phyloP scores from a whole-genome alignment of 2,329 filamentous ascomycete genomes.

The Fusarium chaquense region DNA sequence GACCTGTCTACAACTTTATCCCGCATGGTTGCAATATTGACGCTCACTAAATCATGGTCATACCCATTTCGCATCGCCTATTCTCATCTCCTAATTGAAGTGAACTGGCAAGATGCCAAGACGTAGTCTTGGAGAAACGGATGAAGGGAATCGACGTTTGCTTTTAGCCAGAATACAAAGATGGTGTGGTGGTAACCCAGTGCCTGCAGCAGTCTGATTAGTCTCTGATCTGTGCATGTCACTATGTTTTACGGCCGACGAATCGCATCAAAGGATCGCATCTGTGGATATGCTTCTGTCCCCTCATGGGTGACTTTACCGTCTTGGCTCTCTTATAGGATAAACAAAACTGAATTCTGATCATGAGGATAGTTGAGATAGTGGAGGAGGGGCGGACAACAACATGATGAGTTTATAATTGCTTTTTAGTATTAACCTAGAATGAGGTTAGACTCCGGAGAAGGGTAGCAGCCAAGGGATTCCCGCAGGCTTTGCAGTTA shows the following conservation, averaged over 20 bases:
- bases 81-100: not conserved
- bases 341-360: not conserved
- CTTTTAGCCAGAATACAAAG: slow-evolving; percentile 12
- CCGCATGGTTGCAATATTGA: not conserved
- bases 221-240: not conserved
- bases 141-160: not conserved
- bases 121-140: not conserved
- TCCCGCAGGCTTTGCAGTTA: not conserved
- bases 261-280: not conserved
- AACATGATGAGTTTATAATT: not conserved
- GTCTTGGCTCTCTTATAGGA: not conserved
- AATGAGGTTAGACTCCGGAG: slow-evolving; percentile 4
- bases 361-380: not conserved
- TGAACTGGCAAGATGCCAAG: not conserved
- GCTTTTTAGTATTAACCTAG: not conserved
- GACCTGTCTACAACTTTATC: not conserved
- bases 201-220: not conserved
- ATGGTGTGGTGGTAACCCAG: not conserved
- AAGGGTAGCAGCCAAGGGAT: not conserved
- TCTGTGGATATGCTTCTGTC: not conserved
- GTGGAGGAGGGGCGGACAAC: not conserved
- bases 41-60: not conserved
- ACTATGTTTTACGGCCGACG: not conserved
- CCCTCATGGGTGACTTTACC: not conserved
- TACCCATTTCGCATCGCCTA: not conserved